Percentiles rank a stretch among this genome's conserved stretches.
Conservation (phyloP, 2,329 filamentous ascomycete genomes). For the Apiospora kogelbergensis region DNA sequence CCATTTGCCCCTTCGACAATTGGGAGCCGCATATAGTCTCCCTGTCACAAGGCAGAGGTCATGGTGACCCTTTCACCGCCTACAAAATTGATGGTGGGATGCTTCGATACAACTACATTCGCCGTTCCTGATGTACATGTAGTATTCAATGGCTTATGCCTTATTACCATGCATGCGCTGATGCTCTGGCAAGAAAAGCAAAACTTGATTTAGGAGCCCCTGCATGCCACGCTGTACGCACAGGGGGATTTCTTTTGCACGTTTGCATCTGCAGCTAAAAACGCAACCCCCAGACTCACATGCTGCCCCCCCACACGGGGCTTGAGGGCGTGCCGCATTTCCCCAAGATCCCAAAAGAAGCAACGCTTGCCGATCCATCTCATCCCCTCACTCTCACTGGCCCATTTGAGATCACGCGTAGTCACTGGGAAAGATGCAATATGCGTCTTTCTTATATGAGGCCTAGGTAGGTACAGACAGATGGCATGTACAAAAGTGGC, state of each 20-base stretch:
- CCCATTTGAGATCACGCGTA: background rate
- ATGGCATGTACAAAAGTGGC: background rate
- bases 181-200: background rate
- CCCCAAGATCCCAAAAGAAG: background rate
- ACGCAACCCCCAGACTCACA: background rate
- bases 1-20: background rate
- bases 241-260: background rate
- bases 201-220: background rate
- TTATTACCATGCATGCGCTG: background rate
- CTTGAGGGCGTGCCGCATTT: background rate
- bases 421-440: background rate
- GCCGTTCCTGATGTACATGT: background rate
- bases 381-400: background rate
- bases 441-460: background rate
- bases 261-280: background rate
- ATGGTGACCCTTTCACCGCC: background rate
- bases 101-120: background rate
- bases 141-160: background rate
- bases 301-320: background rate
- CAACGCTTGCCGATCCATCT: background rate
- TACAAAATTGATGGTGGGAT: background rate
- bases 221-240: background rate
- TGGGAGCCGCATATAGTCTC: background rate
- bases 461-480: background rate
- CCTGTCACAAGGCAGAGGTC: background rate